Evolutionary conservation across 306 rosid species (phyloP).

Genomic region (Pterocarpus macrocarpus): DNA sequence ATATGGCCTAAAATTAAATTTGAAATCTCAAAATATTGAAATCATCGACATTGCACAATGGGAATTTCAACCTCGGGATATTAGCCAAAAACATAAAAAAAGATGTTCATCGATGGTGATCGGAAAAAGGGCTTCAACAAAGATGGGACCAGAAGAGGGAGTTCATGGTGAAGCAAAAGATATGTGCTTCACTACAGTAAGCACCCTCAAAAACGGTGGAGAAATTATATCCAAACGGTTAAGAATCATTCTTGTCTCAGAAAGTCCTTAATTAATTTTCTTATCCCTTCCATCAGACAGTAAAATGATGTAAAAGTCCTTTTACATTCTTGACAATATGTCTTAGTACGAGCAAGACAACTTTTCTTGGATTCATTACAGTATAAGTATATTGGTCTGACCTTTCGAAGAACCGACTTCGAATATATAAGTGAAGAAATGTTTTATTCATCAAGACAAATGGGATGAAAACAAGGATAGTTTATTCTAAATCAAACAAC

Average conservation of each 20-base stretch:
- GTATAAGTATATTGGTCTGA: slow-evolving; percentile 47
- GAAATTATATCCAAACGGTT: too few species aligned
- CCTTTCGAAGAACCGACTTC: slow-evolving; percentile 51
- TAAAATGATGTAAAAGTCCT: slow-evolving; percentile 3
- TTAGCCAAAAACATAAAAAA: too few species aligned
- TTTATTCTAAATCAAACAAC: slow-evolving; percentile 34
- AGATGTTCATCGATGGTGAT: too few species aligned
- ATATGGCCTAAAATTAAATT: too few species aligned
- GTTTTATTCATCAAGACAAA: slow-evolving; percentile 50
- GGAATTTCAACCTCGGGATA: too few species aligned
- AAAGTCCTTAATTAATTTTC: neutral
- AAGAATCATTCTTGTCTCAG: neutral
- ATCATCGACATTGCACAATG: too few species aligned
- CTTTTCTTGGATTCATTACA: slow-evolving; percentile 39
- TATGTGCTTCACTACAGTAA: too few species aligned
- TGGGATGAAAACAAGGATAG: slow-evolving; percentile 36
- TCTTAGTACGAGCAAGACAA: slow-evolving; percentile 42
- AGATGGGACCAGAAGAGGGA: too few species aligned
- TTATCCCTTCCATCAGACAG: neutral
- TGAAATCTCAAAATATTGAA: too few species aligned
- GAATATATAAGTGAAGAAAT: slow-evolving; percentile 47
- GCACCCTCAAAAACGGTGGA: too few species aligned
- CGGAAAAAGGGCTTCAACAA: too few species aligned
- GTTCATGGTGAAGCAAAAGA: too few species aligned
- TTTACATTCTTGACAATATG: slow-evolving; percentile 18